phyloP scores from a whole-genome alignment of 2,329 filamentous ascomycete species.

The Dryadomyces sulphureus region DNA sequence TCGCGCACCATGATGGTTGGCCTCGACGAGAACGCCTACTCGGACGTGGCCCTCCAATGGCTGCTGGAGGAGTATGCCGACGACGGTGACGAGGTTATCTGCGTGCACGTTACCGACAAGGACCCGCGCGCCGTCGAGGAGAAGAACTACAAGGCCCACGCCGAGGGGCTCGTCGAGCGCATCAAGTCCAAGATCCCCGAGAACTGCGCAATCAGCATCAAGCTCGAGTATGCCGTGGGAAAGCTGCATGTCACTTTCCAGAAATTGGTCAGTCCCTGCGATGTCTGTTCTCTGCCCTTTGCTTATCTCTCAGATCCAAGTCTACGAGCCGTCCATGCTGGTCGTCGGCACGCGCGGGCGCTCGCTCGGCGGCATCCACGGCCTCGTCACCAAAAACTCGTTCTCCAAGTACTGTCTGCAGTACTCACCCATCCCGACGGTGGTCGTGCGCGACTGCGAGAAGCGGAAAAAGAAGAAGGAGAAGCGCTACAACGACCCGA shows the following conservation, averaged over 20 bases:
- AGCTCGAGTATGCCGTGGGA: constrained; percentile 76
- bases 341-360: constrained; percentile 81
- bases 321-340: constrained; percentile 82
- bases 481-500: constrained; percentile 66
- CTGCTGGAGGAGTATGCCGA: constrained; percentile 83
- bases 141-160: constrained; percentile 61
- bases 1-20: constrained; percentile 85
- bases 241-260: constrained; percentile 87
- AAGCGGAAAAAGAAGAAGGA: constrained; percentile 83
- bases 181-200: constrained; percentile 66
- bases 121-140: constrained; percentile 54
- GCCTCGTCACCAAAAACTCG: constrained; percentile 66
- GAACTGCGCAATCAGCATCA: constrained; percentile 71
- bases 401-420: constrained; percentile 93
- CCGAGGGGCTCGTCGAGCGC: constrained; percentile 55
- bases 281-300: not conserved
- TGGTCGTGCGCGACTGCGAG: constrained; percentile 75
- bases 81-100: constrained; percentile 86
- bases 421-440: constrained; percentile 83
- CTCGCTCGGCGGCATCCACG: constrained; percentile 73
- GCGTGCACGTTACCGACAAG: constrained; percentile 75
- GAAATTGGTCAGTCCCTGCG: constrained; percentile 54
- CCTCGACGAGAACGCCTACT: constrained; percentile 82
- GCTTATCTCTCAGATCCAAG: constrained; percentile 51
- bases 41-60: constrained; percentile 85